These are phyloP conservation scores for Camelina hispida DNA, from an alignment of 345 rosid species.

Conservation along the genomic window DNA sequence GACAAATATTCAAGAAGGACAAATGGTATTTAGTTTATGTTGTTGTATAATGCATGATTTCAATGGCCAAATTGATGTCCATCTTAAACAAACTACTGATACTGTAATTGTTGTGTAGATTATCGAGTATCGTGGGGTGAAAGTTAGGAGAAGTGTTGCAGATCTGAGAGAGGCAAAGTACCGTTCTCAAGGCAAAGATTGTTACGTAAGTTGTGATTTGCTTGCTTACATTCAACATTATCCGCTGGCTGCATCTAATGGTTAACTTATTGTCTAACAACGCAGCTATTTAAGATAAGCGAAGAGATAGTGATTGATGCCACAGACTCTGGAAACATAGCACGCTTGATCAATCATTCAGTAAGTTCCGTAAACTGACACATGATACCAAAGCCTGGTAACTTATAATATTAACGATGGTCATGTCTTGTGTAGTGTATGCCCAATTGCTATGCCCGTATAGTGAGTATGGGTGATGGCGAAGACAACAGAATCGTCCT, in stretches of 20 bases:
- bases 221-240: constrained; percentile 10
- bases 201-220: constrained; percentile 67
- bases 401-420: constrained; percentile 20
- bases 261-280: constrained; percentile 5
- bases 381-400: neutral
- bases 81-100: constrained; percentile 25
- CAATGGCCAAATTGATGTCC: neutral
- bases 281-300: constrained; percentile 92
- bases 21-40: constrained; percentile 62
- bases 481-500: constrained; percentile 82
- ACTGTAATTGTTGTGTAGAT: constrained; percentile 50
- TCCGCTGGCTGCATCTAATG: constrained; percentile 11
- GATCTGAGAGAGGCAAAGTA: constrained; percentile 79
- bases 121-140: constrained; percentile 89
- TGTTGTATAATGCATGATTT: constrained; percentile 1
- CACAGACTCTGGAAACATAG: constrained; percentile 89
- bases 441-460: constrained; percentile 98
- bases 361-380: constrained; percentile 45
- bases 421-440: constrained; percentile 65
- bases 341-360: constrained; percentile 95
- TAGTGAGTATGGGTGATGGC: constrained; percentile 70
- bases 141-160: constrained; percentile 82
- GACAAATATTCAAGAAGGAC: constrained; percentile 89
- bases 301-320: constrained; percentile 97
- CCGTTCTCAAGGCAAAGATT: constrained; percentile 80